Conservation (phyloP, 495 filamentous ascomycete genomes). For the Penicillium subrubescens region DNA sequence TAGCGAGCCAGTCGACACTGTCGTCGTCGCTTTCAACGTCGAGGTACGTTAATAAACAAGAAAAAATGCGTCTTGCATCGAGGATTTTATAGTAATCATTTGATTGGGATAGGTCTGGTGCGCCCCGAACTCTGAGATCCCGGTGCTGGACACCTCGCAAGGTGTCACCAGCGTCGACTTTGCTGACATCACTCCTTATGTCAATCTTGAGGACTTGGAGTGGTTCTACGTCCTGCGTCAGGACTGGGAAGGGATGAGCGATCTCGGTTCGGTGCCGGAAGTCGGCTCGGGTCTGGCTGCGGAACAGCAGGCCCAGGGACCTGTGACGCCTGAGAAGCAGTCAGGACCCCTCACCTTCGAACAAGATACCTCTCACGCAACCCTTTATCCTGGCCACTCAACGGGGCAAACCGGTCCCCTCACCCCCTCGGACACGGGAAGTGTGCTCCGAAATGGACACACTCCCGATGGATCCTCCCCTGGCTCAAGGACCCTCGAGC, state of each 20-base stretch:
- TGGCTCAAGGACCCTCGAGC: background rate
- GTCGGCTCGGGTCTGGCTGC: no score
- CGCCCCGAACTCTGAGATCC: background rate
- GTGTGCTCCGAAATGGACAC: background rate
- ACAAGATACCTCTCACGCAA: background rate
- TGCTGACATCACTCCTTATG: background rate
- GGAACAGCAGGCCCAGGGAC: background rate
- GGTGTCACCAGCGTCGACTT: background rate
- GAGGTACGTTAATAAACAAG: conserved; percentile 30
- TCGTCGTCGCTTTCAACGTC: conserved; percentile 24
- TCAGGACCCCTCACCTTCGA: background rate
- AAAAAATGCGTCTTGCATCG: background rate
- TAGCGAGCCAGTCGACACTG: conserved; percentile 29
- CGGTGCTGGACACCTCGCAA: conserved; percentile 5
- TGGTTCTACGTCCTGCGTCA: no score
- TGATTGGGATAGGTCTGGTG: conserved; percentile 8
- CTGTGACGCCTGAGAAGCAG: background rate
- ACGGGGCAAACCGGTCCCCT: background rate
- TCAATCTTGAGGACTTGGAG: no score
- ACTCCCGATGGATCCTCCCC: conserved; percentile 5
- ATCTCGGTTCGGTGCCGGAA: no score
- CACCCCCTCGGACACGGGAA: conserved; percentile 5
- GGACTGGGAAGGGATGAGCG: no score
- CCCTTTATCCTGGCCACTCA: background rate
- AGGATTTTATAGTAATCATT: background rate